Evolutionary conservation across 2,329 filamentous ascomycete genomes (phyloP).

Genomic region (Penicillium sp.): DNA sequence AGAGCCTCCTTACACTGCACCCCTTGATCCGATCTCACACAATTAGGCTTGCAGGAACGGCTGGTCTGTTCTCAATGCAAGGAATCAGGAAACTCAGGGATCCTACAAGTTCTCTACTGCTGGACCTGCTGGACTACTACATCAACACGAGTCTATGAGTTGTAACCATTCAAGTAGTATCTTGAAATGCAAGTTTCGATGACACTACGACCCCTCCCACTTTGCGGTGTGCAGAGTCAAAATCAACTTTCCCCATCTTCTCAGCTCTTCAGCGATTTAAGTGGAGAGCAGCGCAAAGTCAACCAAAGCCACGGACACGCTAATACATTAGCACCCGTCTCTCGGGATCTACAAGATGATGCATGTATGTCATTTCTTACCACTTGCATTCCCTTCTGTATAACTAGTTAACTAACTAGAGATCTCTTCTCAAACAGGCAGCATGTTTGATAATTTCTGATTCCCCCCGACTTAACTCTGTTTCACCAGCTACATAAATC

Average conservation of each 20-base stretch:
- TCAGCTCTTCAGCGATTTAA: background rate
- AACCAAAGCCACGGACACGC: slow-evolving; percentile 3
- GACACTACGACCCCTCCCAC: background rate
- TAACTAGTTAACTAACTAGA: too few species aligned
- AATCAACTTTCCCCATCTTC: background rate
- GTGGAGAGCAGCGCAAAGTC: slow-evolving; percentile 4
- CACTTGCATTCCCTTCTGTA: background rate
- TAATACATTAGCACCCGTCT: background rate
- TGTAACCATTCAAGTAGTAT: background rate
- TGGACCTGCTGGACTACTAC: background rate
- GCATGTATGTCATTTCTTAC: slow-evolving; percentile 10
- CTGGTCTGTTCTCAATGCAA: slow-evolving; percentile 23
- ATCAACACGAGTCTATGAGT: background rate
- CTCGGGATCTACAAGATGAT: background rate
- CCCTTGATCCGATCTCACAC: slow-evolving; percentile 12
- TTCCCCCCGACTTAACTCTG: background rate
- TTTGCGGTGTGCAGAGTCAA: background rate
- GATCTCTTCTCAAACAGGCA: background rate
- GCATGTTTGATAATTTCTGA: background rate
- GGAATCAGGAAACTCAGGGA: slow-evolving; percentile 10
- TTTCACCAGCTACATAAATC: background rate
- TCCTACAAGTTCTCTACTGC: slow-evolving; percentile 9
- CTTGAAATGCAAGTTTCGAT: background rate
- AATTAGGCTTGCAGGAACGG: slow-evolving; percentile 12
- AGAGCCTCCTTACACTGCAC: slow-evolving; percentile 17